Evolutionary conservation across 805 yeast species (phyloP), one percentile per base, ranked within the genome.

Genomic region (Zygosaccharomyces rouxii): DNA sequence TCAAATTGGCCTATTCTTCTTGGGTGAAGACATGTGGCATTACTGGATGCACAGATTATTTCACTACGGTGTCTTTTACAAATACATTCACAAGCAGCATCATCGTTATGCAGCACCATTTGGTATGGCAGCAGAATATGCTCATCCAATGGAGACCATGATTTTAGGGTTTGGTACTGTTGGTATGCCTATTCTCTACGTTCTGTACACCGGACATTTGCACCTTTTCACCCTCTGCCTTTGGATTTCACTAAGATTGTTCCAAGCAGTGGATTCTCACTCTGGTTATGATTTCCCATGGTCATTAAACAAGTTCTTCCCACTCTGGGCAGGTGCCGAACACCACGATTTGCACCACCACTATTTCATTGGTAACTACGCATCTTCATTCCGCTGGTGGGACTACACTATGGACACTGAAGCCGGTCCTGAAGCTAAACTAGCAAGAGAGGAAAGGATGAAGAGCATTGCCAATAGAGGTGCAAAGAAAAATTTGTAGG

Each of bases 291-390:
- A 89, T 64, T 89, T 89, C 79, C 97, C 97, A 48, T 81, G 92
- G 86, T 86, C 96, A 2, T 75, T 89, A 63, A 89, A 87, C 70
- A 86, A 88, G 66, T 78, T 89, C 68, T 65, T 89, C 48, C 96
- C 96, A 38, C 78, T 90, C 71, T 89, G 97, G 96, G 95, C 96
- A 3, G 97, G 97, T 54, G 96, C 96, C 16, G 96, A 86, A 59
- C 97, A 89, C 70, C 97, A 89, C 67, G 97, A 89, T 69, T 86
- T 86, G 68, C 97, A 89, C 66, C 97, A 89, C 69, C 92, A 86
- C 66, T 88, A 83, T 71, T 89, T 89, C 69, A 84, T 86, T 58
- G 97, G 97, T 53, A 88, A 89, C 67, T 89, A 87, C 66, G 89
- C 96, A 21, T 84, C 95, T 33, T 81, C 89, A 25, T 90, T 89